These are phyloP conservation scores for Ceratobasidium sp. DNA, from an alignment of 1,284 basidiomycete genomes.

Conservation along the genomic window DNA sequence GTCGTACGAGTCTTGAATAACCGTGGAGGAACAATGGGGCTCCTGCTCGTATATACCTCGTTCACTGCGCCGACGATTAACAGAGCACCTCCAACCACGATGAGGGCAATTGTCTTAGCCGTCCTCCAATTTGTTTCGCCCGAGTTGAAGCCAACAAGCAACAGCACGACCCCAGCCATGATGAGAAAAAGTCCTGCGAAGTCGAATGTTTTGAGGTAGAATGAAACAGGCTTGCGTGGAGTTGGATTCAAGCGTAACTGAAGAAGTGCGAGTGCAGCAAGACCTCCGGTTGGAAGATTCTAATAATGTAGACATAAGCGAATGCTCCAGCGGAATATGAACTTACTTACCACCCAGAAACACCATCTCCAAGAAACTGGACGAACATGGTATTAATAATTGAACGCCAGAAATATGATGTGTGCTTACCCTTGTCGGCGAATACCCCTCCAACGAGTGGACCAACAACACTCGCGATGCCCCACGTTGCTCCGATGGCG, in stretches of 20 bases:
- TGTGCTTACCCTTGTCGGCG: slow-evolving; percentile 51
- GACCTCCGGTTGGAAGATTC: slow-evolving; percentile 74
- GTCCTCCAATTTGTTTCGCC: slow-evolving; percentile 61
- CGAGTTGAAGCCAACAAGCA: slow-evolving; percentile 86
- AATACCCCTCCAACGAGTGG: slow-evolving; percentile 62
- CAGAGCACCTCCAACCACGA: slow-evolving; percentile 41
- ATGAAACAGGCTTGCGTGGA: slow-evolving; percentile 62
- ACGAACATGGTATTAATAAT: background rate
- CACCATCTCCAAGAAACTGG: slow-evolving; percentile 49
- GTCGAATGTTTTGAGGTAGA: slow-evolving; percentile 77
- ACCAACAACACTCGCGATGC: slow-evolving; percentile 76
- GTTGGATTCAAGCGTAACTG: slow-evolving; percentile 74
- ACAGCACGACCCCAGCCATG: slow-evolving; percentile 74
- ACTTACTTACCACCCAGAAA: slow-evolving; percentile 48
- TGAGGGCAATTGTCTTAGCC: slow-evolving; percentile 42
- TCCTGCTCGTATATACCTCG: slow-evolving; percentile 50
- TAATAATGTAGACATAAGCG: slow-evolving; percentile 48
- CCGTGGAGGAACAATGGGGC: slow-evolving; percentile 56
- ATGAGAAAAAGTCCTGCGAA: slow-evolving; percentile 78
- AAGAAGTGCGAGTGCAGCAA: slow-evolving; percentile 79
- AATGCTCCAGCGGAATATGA: background rate
- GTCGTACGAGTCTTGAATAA: slow-evolving; percentile 57
- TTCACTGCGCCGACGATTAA: slow-evolving; percentile 42
- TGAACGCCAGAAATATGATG: background rate
- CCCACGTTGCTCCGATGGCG: slow-evolving; percentile 81